Evolutionary conservation across 495 filamentous ascomycete species (phyloP), one percentile per base, ranked within the genome.

Genomic region (Penicillium antarcticum): DNA sequence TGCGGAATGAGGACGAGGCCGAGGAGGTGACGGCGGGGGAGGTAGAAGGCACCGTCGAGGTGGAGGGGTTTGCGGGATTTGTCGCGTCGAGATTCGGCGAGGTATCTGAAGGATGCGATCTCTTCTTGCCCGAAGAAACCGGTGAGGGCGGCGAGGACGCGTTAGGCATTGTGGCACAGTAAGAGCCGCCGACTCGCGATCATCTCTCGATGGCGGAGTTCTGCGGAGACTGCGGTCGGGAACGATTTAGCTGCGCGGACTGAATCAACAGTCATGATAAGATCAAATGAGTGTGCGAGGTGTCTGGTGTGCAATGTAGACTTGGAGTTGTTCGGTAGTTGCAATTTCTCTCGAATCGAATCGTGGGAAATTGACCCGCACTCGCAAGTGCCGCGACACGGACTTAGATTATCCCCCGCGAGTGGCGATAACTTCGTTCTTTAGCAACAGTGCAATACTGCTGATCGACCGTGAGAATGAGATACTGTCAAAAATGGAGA

Each of bases 1-100:
- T 96, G 58, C 92, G 86, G 68, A 97, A 96, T 13, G 84, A 79
- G 6, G 84, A 84, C 37, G 73, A 74, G 37, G 67, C 58, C 13
- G 65, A 57, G 12, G 53, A 50, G 26, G 61, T 60, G 11, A 63
- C 42, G 16, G 60, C 38, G 18, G 68, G 56, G 10, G 51, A 52
- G 41, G 53, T 45, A 17, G 58, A 53, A 7, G 48, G 50, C 13
- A 48, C 55, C 34, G 50, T 31, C 29, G 55, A 11, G 40, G 40
- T 31, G 51, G 61, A 48, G 40, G 50, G 40, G 46, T 52, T 52
- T n/a, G 39, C 29, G 35, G 52, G 7, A 42, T 51, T 48, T 31
- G 50, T 32, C 48, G 50, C 47, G 54, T 58, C 53, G 56, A 44
- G 48, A 50, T 51, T 50, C 48, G 57, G 53, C 39, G 60, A 55